phyloP scores from a whole-genome alignment of 805 yeast species.

The Starmerella potacharoeniae region DNA sequence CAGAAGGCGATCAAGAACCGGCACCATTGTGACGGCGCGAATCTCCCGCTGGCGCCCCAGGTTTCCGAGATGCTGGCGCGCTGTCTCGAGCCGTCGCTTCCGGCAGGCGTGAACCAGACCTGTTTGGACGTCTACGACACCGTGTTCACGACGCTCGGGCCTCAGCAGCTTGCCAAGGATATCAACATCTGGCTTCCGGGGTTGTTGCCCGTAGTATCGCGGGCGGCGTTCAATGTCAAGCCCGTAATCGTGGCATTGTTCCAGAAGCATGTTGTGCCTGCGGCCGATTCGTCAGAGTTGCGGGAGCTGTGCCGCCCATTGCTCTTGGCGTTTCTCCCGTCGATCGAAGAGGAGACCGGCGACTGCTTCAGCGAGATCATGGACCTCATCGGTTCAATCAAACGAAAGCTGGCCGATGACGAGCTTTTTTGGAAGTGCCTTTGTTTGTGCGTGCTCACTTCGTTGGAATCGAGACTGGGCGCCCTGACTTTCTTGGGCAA shows the following conservation, averaged over 20 bases:
- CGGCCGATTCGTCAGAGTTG: conserved; percentile 32
- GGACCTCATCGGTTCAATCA: conserved; percentile 48
- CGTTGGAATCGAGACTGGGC: conserved; percentile 72
- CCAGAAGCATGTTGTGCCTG: conserved; percentile 40
- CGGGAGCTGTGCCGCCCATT: conserved; percentile 55
- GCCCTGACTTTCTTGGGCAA: conserved; percentile 62
- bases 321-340: conserved; percentile 65
- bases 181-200: conserved; percentile 86
- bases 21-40: conserved; percentile 18
- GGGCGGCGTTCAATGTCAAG: conserved; percentile 79
- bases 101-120: conserved; percentile 93
- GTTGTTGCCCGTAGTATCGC: conserved; percentile 74
- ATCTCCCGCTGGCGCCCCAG: conserved; percentile 53
- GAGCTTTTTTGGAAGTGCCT: conserved; percentile 78
- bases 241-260: conserved; percentile 61
- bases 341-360: conserved; percentile 83
- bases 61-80: conserved; percentile 64
- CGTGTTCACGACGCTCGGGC: conserved; percentile 55
- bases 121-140: conserved; percentile 64
- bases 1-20: conserved; percentile 52
- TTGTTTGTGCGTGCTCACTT: conserved; percentile 61
- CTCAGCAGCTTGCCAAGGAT: conserved; percentile 41
- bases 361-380: conserved; percentile 62
- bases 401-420: conserved; percentile 48
- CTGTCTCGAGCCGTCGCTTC: conserved; percentile 69